Base-by-base conservation (phyloP, 495 filamentous ascomycete species). In the Hyphodiscus hymeniophilus region DNA sequence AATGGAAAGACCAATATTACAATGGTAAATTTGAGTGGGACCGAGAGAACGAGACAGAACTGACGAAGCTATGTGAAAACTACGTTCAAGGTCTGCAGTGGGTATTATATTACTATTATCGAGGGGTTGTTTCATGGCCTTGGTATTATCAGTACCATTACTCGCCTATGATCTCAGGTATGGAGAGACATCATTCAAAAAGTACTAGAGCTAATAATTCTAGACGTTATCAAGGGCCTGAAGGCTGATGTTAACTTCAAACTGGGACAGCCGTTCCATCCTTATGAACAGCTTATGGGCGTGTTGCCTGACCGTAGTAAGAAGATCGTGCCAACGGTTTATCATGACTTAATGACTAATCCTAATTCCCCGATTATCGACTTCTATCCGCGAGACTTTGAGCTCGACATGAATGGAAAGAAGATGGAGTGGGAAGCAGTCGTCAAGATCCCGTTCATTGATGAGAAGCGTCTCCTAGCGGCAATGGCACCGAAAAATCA, bases 371-470 rank as follows among this genome's bases (percentile, higher is more conserved):
- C 94, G 11, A 97, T 99, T 63, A 87, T 95, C 56, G 91, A 97
- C 58, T 97, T 99, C 66, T 99, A 99, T 59, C 94, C 94, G 22
- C 78, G 91, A 48, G 91, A 97, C 52, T 99, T 99, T 54, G 89
- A 95, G 54, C 75, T 99, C 16, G 94, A 99, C 60, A 96, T 97
- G 91, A 96, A 97, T 57, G 94, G 94, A 46, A 99, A 99, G 74
- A 99, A 95, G 71, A 94, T 94, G 89, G 94, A 97, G 55, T 99
- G 94, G 94, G 94, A 99, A 59, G 94, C 92, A 24, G 90, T 99
- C 32, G 89, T 97, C 44, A 96, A 95, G 67, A 97, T 99, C 52
- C 94, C 94, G 0, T 99, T 99, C 66, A 99, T 99, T 56, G 89
- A 97, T 24, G 90, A 97, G 61, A 73, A 77, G 42, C 76, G 94